Percentiles rank a stretch among this genome's conserved stretches.
Conservation (phyloP, 768 basidiomycete species). For the Royoungia palumana region DNA sequence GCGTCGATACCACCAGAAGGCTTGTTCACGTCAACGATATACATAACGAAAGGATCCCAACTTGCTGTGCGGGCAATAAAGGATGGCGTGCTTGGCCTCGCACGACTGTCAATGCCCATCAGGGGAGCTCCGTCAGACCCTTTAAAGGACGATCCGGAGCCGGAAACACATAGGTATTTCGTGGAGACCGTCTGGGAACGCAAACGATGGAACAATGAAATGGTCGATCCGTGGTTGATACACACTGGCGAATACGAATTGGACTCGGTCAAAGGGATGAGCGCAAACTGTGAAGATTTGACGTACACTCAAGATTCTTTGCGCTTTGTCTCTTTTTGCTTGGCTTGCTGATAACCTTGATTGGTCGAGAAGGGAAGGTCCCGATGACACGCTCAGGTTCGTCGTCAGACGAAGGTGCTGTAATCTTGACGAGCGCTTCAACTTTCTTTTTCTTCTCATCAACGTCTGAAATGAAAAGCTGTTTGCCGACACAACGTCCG, state of each 20-base stretch:
- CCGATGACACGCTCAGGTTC: slow-evolving; percentile 84
- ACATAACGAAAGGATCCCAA: slow-evolving; percentile 97
- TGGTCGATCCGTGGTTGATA: slow-evolving; percentile 93
- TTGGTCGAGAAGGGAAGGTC: slow-evolving; percentile 87
- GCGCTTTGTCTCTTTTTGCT: slow-evolving; percentile 95
- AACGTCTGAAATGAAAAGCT: slow-evolving; percentile 91
- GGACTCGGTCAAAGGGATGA: slow-evolving; percentile 13
- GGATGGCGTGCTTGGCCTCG: slow-evolving; percentile 70
- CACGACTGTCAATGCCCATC: slow-evolving; percentile 73
- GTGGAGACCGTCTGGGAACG: slow-evolving; percentile 95
- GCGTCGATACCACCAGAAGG: slow-evolving; percentile 74
- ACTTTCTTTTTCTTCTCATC: slow-evolving; percentile 96
- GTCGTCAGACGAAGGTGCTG: slow-evolving; percentile 74
- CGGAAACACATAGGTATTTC: slow-evolving; percentile 94
- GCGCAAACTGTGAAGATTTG: slow-evolving; percentile 5
- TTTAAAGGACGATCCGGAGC: slow-evolving; percentile 87
- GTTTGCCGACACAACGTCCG: slow-evolving; percentile 91
- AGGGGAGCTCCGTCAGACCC: slow-evolving; percentile 89
- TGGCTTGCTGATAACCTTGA: slow-evolving; percentile 98
- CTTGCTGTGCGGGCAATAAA: slow-evolving; percentile 88
- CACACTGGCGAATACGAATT: slow-evolving; percentile 56
- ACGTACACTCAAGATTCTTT: slow-evolving; percentile 89
- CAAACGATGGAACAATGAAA: slow-evolving; percentile 93
- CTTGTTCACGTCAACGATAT: slow-evolving; percentile 91
- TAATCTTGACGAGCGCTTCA: slow-evolving; percentile 87